These are phyloP conservation scores for Aspergillus cavernicola DNA, from an alignment of 495 filamentous ascomycete species.

Conservation along the genomic window DNA sequence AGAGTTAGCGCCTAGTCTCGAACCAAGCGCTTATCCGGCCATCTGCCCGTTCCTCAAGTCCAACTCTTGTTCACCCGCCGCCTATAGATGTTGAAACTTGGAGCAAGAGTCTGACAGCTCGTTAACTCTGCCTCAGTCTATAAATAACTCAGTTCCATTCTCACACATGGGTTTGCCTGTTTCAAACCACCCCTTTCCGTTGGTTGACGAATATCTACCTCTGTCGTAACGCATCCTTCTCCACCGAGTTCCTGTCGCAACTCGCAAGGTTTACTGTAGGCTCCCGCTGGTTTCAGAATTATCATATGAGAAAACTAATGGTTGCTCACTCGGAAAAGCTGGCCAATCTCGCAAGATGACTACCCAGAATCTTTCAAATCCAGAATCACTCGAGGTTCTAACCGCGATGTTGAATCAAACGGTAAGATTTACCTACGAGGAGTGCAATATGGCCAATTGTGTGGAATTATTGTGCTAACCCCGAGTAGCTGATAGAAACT, in stretches of 20 bases:
- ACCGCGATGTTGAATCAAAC: constrained; percentile 44
- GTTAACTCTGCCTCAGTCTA: not conserved
- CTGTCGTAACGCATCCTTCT: not conserved
- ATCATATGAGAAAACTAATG: not conserved
- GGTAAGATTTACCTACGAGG: constrained; percentile 20
- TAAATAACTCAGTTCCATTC: constrained; percentile 10
- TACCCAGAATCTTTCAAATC: constrained; percentile 30
- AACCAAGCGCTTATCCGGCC: constrained; percentile 10
- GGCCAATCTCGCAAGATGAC: constrained; percentile 24
- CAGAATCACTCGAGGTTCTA: constrained; percentile 41
- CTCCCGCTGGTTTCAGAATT: not conserved
- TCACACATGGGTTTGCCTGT: not conserved
- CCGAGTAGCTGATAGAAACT: constrained; percentile 44
- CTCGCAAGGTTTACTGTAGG: too few relatives aligned
- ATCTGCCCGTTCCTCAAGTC: constrained; percentile 1
- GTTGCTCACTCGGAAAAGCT: too few relatives aligned
- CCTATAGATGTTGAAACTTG: not conserved
- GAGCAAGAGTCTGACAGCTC: not conserved
- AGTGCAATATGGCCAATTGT: not conserved
- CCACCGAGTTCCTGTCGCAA: not conserved
- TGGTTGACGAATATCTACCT: not conserved
- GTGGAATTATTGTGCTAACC: constrained; percentile 20
- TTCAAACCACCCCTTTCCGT: not conserved
- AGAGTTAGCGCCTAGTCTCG: constrained; percentile 25
- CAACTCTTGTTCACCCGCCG: not conserved